Conservation (phyloP, 768 basidiomycete genomes). For the Pulveroboletus ravenelii region DNA sequence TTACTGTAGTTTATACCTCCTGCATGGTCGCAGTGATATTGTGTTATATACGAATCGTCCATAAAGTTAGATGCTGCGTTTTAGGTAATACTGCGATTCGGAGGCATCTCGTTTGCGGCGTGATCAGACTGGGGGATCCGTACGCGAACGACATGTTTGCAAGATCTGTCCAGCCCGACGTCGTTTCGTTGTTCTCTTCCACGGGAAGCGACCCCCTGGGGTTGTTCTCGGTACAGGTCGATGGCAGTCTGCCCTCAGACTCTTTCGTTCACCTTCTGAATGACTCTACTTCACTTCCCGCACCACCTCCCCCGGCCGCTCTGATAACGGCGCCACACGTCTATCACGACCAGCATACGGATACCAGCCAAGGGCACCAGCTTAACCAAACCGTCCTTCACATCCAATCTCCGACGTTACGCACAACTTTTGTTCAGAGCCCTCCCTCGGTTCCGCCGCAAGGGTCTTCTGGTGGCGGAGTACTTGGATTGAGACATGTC, state of each 20-base stretch:
- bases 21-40: not conserved
- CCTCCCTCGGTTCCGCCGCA: slow-evolving; percentile 36
- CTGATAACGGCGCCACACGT: slow-evolving; percentile 41
- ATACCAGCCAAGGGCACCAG: slow-evolving; percentile 31
- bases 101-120: slow-evolving; percentile 13
- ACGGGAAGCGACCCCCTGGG: slow-evolving; percentile 58
- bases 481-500: slow-evolving; percentile 58
- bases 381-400: slow-evolving; percentile 71
- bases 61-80: not conserved
- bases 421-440: slow-evolving; percentile 61
- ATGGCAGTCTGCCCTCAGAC: slow-evolving; percentile 51
- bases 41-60: slow-evolving; percentile 5
- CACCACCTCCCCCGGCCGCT: slow-evolving; percentile 41
- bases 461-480: slow-evolving; percentile 14
- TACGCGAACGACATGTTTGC: slow-evolving; percentile 43
- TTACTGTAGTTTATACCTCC: slow-evolving; percentile 5
- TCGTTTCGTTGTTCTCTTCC: slow-evolving; percentile 74
- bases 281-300: slow-evolving; percentile 48
- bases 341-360: slow-evolving; percentile 25
- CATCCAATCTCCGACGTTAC: slow-evolving; percentile 71
- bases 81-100: slow-evolving; percentile 9
- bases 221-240: slow-evolving; percentile 47
- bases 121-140: slow-evolving; percentile 5
- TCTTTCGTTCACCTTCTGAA: slow-evolving; percentile 63
- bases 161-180: slow-evolving; percentile 52